Conservation (phyloP, 352 stramenopile species). For the Albugo candida region DNA sequence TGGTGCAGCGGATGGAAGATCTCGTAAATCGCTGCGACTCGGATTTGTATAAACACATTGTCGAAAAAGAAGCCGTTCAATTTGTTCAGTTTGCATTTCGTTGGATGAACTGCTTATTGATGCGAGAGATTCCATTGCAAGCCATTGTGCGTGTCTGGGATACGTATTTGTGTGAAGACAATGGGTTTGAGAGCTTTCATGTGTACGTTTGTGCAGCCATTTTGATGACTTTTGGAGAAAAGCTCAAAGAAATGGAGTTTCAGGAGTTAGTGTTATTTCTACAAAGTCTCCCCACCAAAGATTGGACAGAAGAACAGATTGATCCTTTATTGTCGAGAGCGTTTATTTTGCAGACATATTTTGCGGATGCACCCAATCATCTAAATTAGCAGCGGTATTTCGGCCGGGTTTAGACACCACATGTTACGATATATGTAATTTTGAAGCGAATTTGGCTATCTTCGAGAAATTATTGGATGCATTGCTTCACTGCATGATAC, state of each 20-base stretch:
- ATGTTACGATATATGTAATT: too few species aligned
- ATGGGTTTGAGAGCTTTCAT: constrained; percentile 98
- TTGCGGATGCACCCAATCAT: constrained; percentile 67
- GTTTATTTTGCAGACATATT: constrained; percentile 88
- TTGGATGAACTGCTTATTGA: constrained; percentile 99
- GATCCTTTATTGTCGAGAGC: constrained; percentile 95
- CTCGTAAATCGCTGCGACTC: constrained; percentile 92
- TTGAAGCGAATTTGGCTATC: too few species aligned
- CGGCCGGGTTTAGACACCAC: too few species aligned
- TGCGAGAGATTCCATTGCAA: constrained; percentile 90
- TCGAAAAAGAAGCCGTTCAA: constrained; percentile 85
- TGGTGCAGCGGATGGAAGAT: constrained; percentile 95
- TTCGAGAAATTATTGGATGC: too few species aligned
- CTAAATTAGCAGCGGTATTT: constrained; percentile 10
- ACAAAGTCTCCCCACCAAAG: constrained; percentile 91
- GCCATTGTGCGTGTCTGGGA: constrained; percentile 97
- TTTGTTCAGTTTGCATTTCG: constrained; percentile 99
- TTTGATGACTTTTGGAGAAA: constrained; percentile 92
- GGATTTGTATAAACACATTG: constrained; percentile 87
- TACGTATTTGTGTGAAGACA: constrained; percentile 96
- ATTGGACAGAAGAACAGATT: constrained; percentile 95
- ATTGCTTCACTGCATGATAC: too few species aligned
- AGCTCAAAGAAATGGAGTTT: constrained; percentile 92
- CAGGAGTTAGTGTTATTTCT: constrained; percentile 94
- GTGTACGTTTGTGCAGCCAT: constrained; percentile 98